Conservation (phyloP, 2,329 filamentous ascomycete genomes). For the Chalara sp. region DNA sequence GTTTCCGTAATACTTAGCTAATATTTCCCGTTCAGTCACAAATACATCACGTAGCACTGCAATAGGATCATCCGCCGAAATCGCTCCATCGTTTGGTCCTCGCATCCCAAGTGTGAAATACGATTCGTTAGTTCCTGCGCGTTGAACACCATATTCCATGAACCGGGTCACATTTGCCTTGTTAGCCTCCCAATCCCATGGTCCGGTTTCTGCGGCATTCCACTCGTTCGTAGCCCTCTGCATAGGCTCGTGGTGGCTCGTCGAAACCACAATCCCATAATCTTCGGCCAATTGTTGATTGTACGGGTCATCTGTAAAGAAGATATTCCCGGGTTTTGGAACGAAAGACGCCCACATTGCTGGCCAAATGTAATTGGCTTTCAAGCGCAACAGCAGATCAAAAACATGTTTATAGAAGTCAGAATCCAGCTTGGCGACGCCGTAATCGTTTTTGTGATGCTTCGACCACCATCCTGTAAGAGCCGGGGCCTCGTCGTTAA, state of each 20-base stretch:
- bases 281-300: conserved; percentile 63
- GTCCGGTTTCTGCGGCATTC: conserved; percentile 40
- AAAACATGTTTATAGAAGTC: conserved; percentile 55
- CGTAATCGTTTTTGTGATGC: conserved; percentile 31
- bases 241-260: conserved; percentile 67
- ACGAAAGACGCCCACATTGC: conserved; percentile 47
- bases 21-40: conserved; percentile 48
- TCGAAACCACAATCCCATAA: conserved; percentile 64
- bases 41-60: conserved; percentile 50
- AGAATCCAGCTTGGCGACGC: conserved; percentile 27
- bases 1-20: conserved; percentile 23
- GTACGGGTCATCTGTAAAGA: conserved; percentile 59
- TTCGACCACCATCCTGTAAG: conserved; percentile 53
- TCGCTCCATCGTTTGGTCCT: conserved; percentile 58
- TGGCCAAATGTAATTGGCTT: conserved; percentile 70
- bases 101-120: conserved; percentile 64
- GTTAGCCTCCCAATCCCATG: conserved; percentile 63
- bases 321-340: conserved; percentile 42
- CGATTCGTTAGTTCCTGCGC: conserved; percentile 31
- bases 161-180: conserved; percentile 62
- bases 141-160: conserved; percentile 54
- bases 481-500: conserved; percentile 50
- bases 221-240: conserved; percentile 51
- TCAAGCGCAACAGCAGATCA: conserved; percentile 61
- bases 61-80: background rate